Evolutionary conservation across 1,284 basidiomycete species (phyloP), one percentile per base, ranked within the genome.

Genomic region (Ustilago shanxiensis): DNA sequence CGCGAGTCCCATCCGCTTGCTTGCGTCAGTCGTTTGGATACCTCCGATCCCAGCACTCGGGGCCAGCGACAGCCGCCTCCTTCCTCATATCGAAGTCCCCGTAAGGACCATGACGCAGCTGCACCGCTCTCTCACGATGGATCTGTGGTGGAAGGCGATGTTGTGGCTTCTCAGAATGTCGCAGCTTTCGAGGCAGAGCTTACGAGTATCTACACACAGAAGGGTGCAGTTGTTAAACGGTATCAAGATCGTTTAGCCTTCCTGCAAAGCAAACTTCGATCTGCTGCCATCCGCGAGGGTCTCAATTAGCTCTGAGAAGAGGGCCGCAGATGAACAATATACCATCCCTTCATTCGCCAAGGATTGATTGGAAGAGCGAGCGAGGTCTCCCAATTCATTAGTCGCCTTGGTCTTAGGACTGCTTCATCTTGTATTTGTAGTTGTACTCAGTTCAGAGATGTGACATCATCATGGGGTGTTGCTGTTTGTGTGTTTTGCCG

Each of bases 221-320:
- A 62, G 14, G 57, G 61, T 2, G 73, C 73, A 2, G 74, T 82
- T 5, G 59, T 75, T 45, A 77, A 68, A 49, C 60, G 79, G 13
- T 82, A 82, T 44, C 66, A 76, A 29, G 80, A 80, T 14, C 63
- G 80, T 22, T 66, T 77, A 4, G 68, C 60, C 13, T 81, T 77
- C 49, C 55, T 82, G 39, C 63, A 73, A 35, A 82, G 80, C 71
- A 76, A 79, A 41, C 56, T 72, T 39, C 56, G 79, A 24, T 75
- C 79, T 24, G 80, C 80, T 9, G 59, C 68, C 28, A 77, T 82
- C 24, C 70, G 79, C 41, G 80, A 82, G 65, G 71, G 72, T 4
- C 72, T 79, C 63, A 72, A 66, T 55, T 77, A 59, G 59, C n/a
- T 2, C 14, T 28, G 22, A n/a, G 52, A 13, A n/a, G 14, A 28